Percentiles rank a stretch among this genome's conserved stretches.
phyloP scores from a whole-genome alignment of 805 yeast genomes.

The Candida glaebosa region DNA sequence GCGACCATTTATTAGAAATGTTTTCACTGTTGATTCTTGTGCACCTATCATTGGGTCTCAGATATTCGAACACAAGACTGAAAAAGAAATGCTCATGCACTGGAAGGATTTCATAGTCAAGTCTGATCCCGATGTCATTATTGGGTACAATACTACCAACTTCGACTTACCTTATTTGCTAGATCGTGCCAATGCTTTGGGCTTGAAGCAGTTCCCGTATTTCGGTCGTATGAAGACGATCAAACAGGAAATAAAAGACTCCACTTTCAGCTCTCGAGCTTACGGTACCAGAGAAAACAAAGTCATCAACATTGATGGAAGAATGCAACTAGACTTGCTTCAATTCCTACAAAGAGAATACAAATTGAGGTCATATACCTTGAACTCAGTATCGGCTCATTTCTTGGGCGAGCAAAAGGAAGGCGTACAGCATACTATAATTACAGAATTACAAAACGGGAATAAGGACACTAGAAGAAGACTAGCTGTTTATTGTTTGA shows the following conservation, averaged over 20 bases:
- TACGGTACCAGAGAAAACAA: slow-evolving; percentile 95
- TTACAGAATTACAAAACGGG: slow-evolving; percentile 92
- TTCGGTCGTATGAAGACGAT: slow-evolving; percentile 73
- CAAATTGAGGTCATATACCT: slow-evolving; percentile 88
- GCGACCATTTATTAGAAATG: slow-evolving; percentile 91
- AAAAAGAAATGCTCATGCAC: slow-evolving; percentile 73
- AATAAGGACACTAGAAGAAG: slow-evolving; percentile 89
- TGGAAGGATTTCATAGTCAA: slow-evolving; percentile 86
- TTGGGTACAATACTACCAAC: slow-evolving; percentile 93
- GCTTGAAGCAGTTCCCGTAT: slow-evolving; percentile 68
- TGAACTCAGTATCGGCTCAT: slow-evolving; percentile 92
- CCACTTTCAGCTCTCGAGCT: slow-evolving; percentile 89
- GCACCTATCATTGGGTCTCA: slow-evolving; percentile 93
- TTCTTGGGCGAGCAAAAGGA: slow-evolving; percentile 95
- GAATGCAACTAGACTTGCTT: slow-evolving; percentile 89
- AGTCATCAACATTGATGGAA: slow-evolving; percentile 88
- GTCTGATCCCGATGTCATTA: slow-evolving; percentile 92
- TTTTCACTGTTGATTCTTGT: slow-evolving; percentile 89
- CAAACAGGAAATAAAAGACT: slow-evolving; percentile 75
- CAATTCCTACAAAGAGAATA: slow-evolving; percentile 94
- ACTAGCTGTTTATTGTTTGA: slow-evolving; percentile 93
- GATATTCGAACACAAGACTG: slow-evolving; percentile 70
- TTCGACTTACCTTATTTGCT: slow-evolving; percentile 92
- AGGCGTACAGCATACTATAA: slow-evolving; percentile 96
- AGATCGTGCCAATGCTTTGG: slow-evolving; percentile 78